Evolutionary conservation across 805 yeast genomes (phyloP).

Genomic region (Yarrowia sp.): DNA sequence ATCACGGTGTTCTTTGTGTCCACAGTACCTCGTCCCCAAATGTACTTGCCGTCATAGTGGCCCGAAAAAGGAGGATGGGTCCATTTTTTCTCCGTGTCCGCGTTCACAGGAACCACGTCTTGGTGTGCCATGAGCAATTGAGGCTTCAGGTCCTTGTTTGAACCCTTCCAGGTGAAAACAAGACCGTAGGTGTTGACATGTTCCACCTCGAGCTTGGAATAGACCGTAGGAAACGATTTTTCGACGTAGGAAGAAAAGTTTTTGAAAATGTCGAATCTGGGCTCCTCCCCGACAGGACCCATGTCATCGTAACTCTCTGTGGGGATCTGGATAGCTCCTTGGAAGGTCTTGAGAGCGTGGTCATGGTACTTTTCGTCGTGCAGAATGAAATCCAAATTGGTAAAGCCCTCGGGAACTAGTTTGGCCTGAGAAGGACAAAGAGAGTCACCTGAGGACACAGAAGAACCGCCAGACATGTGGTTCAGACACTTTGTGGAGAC

Average conservation of each 20-base stretch:
- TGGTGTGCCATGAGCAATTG: conserved; percentile 69
- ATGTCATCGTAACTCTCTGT: conserved; percentile 61
- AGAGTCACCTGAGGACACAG: background rate
- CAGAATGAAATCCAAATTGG: conserved; percentile 11
- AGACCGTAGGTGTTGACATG: conserved; percentile 61
- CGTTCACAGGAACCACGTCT: conserved; percentile 76
- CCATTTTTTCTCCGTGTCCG: conserved; percentile 56
- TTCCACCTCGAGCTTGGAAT: conserved; percentile 48
- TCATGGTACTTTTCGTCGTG: background rate
- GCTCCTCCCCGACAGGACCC: conserved; percentile 48
- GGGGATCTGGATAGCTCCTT: conserved; percentile 59
- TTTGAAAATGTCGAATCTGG: conserved; percentile 47
- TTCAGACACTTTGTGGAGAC: background rate
- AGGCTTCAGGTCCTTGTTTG: conserved; percentile 53
- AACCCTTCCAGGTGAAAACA: conserved; percentile 61
- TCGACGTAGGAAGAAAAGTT: conserved; percentile 54
- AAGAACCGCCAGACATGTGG: background rate
- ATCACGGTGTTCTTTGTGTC: conserved; percentile 73
- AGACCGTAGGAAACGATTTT: conserved; percentile 53
- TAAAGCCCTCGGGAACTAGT: background rate
- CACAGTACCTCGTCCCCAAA: conserved; percentile 76
- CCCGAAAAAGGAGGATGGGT: conserved; percentile 63
- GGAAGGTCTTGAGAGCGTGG: conserved; percentile 3
- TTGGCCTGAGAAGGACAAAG: background rate
- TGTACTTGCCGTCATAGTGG: conserved; percentile 57